These are phyloP conservation scores for Clarireedia homoeocarpa DNA, from an alignment of 2,329 filamentous ascomycete species.

Conservation along the genomic window DNA sequence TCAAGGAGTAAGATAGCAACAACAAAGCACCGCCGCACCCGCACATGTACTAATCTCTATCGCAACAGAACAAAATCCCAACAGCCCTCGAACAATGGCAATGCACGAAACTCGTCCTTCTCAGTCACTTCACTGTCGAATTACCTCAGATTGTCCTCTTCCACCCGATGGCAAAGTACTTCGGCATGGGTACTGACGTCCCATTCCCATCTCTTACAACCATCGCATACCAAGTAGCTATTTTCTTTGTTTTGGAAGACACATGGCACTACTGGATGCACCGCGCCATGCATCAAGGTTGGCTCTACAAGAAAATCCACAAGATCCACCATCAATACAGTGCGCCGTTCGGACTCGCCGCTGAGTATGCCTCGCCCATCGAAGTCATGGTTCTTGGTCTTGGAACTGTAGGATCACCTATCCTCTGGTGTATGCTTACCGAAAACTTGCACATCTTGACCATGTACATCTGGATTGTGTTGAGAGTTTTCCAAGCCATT, in stretches of 20 bases:
- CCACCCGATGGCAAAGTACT: conserved; percentile 90
- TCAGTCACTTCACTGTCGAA: conserved; percentile 96
- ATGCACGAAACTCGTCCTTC: conserved; percentile 84
- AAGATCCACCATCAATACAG: conserved; percentile 99
- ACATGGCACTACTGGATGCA: conserved; percentile 98
- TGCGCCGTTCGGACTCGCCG: conserved; percentile 89
- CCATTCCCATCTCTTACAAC: conserved; percentile 81
- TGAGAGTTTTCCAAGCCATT: conserved; percentile 93
- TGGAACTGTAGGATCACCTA: conserved; percentile 74
- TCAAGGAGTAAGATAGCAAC: conserved; percentile 44
- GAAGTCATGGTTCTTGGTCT: conserved; percentile 93
- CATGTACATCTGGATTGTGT: conserved; percentile 94
- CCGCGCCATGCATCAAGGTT: conserved; percentile 85
- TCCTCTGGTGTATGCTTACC: conserved; percentile 76
- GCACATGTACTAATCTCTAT: background rate
- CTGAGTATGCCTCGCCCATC: conserved; percentile 95
- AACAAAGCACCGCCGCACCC: background rate
- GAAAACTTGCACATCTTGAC: conserved; percentile 88
- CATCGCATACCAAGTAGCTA: conserved; percentile 82
- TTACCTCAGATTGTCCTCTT: conserved; percentile 98
- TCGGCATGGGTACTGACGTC: conserved; percentile 78
- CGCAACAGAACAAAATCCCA: conserved; percentile 60
- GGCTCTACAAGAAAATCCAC: conserved; percentile 93
- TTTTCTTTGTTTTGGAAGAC: conserved; percentile 96
- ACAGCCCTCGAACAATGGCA: conserved; percentile 91